phyloP scores from a whole-genome alignment of 1,284 basidiomycete species.

The Ustilago shanxiensis region DNA sequence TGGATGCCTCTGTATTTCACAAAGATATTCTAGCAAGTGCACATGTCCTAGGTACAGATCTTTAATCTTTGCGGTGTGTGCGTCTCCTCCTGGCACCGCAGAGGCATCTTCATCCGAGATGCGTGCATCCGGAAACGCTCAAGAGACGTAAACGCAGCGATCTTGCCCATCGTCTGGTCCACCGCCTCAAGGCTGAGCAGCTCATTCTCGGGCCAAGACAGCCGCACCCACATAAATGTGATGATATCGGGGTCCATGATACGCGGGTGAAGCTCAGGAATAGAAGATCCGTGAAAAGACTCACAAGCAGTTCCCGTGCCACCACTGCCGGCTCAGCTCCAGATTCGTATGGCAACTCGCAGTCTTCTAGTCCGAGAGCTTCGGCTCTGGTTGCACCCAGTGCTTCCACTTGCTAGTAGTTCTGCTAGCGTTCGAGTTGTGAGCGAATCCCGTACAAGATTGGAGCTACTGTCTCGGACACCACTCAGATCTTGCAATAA shows the following conservation, averaged over 20 bases:
- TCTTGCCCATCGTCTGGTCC: slow-evolving; percentile 7
- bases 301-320: not conserved
- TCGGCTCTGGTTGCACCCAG: not conserved
- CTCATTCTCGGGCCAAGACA: slow-evolving; percentile 13
- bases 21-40: no score
- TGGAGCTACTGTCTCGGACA: not conserved
- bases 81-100: not conserved
- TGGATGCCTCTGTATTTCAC: no score
- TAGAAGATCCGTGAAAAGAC: not conserved
- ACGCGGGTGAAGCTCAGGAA: slow-evolving; percentile 1
- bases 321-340: not conserved
- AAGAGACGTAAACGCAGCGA: not conserved
- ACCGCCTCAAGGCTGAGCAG: slow-evolving; percentile 9
- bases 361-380: not conserved
- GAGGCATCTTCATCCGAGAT: not conserved
- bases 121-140: not conserved
- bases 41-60: no score
- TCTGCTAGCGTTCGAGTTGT: not conserved
- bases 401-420: not conserved
- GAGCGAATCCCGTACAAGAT: slow-evolving; percentile 1
- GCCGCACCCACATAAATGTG: slow-evolving; percentile 8
- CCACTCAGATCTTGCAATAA: not conserved
- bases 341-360: slow-evolving; percentile 1
- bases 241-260: slow-evolving; percentile 12
- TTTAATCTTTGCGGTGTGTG: not conserved